phyloP scores from a whole-genome alignment of 192 early-diverging fungal species.

The Coemansia sp. region DNA sequence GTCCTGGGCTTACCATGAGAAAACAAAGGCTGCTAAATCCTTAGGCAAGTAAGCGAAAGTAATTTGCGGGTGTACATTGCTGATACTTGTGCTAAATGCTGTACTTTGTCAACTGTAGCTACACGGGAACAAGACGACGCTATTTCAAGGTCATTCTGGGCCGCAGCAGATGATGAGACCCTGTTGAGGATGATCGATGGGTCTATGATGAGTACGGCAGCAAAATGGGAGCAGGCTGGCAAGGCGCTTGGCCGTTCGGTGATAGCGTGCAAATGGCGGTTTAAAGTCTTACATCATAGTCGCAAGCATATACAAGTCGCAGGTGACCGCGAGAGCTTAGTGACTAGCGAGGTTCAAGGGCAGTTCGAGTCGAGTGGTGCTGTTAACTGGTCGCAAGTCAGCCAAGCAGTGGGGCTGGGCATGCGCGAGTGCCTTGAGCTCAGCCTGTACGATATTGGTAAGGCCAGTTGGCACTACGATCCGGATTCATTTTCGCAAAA shows the following conservation, averaged over 20 bases:
- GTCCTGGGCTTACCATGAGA: background rate
- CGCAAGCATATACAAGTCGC: background rate
- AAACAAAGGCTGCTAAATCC: background rate
- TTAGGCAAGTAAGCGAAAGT: background rate
- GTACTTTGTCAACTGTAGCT: background rate
- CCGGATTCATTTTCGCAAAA: constrained; percentile 6
- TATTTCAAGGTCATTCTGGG: background rate
- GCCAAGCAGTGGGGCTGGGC: background rate
- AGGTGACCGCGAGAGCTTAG: background rate
- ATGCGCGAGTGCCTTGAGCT: constrained; percentile 15
- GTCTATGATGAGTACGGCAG: background rate
- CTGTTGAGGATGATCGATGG: background rate
- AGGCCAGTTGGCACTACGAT: constrained; percentile 13
- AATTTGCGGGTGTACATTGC: background rate
- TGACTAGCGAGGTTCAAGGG: background rate
- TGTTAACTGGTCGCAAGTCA: constrained; percentile 8
- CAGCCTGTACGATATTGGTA: background rate
- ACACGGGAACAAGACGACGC: background rate
- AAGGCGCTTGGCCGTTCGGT: background rate
- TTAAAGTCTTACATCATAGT: background rate
- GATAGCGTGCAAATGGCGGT: background rate
- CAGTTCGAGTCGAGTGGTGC: background rate
- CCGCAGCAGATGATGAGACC: background rate
- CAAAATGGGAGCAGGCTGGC: background rate
- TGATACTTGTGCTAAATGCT: background rate